Evolutionary conservation across 2,329 filamentous ascomycete species (phyloP), one percentile per base, ranked within the genome.

Genomic region (Trichoderma simmonsii): DNA sequence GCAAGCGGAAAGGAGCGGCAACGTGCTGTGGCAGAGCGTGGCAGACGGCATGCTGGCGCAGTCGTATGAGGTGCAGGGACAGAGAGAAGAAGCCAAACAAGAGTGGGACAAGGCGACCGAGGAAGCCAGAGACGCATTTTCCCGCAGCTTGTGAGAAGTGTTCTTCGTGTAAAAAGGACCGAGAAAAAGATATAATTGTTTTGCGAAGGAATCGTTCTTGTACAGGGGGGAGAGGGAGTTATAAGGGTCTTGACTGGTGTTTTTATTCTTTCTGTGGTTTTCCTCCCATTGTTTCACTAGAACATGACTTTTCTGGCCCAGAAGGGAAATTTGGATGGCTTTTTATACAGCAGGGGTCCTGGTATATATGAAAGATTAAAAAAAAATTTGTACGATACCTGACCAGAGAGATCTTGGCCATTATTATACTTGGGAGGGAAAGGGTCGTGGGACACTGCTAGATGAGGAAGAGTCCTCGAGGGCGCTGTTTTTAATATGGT

Each of bases 1-100:
- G 56, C 91, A 93, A 82, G 91, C 92, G 6, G 87, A 88, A 74
- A 88, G 89, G 78, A 92, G 90, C 75, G 90, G 91, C 26, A 93
- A 93, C 77, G 84, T 89, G 18, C 81, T 94, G 65, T 95, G 92
- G 92, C 90, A 90, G 83, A 94, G 92, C 77, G 93, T 97, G 8
- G 92, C 92, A 1, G 90, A 93, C 75, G 92, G 91, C 26, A 91
- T 96, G 88, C 85, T 95, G 62, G 91, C 91, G 1, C 89, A 93
- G 77, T 93, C 91, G 26, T 87, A 92, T 74, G 92, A 94, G 76
- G 87, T 92, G 70, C 89, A 93, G 77, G 93, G 93, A 26, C 89
- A 92, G 76, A 77, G 79, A 48, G 79, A 81, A 4, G 83, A 85
- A 73, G 83, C 84, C 11, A 77, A 77, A 61, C 75, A 77, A 62